These are phyloP conservation scores for Digitaria exilis DNA, from an alignment of 202 grass and related monocot species.

Conservation along the genomic window DNA sequence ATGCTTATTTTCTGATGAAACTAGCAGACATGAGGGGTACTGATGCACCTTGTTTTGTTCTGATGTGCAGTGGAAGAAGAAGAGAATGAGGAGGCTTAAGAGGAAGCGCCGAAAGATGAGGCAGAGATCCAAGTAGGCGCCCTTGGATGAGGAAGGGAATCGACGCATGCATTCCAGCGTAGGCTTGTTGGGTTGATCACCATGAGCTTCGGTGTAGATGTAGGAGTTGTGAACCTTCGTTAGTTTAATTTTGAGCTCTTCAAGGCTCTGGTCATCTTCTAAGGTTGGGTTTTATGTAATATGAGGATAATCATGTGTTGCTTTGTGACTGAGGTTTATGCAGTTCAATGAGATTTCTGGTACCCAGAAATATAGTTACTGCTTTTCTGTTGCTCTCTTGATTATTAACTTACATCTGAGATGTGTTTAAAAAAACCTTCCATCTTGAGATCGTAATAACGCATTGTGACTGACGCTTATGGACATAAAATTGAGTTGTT, in stretches of 20 bases:
- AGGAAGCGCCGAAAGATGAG: conserved; percentile 96
- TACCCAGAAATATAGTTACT: neutral
- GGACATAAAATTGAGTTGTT: too few species aligned
- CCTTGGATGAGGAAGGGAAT: neutral
- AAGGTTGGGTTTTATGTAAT: conserved; percentile 31
- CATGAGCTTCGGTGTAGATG: neutral
- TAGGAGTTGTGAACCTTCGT: neutral
- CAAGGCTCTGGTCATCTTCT: neutral
- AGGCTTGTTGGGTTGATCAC: neutral
- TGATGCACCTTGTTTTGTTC: neutral
- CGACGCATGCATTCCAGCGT: neutral
- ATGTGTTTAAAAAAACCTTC: too few species aligned
- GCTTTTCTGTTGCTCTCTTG: neutral
- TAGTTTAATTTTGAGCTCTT: neutral
- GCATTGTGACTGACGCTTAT: too few species aligned
- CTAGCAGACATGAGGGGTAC: too few species aligned
- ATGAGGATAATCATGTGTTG: conserved; percentile 15
- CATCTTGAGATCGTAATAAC: too few species aligned
- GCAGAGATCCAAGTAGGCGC: conserved; percentile 74
- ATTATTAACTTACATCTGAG: too few species aligned
- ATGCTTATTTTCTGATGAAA: neutral
- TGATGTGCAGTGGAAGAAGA: conserved; percentile 76
- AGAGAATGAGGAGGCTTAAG: conserved; percentile 90
- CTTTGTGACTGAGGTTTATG: conserved; percentile 12
- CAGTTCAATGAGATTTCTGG: neutral